Evolutionary conservation across 2,329 filamentous ascomycete species (phyloP), one percentile per base, ranked within the genome.

Genomic region (Diaporthe velutina): DNA sequence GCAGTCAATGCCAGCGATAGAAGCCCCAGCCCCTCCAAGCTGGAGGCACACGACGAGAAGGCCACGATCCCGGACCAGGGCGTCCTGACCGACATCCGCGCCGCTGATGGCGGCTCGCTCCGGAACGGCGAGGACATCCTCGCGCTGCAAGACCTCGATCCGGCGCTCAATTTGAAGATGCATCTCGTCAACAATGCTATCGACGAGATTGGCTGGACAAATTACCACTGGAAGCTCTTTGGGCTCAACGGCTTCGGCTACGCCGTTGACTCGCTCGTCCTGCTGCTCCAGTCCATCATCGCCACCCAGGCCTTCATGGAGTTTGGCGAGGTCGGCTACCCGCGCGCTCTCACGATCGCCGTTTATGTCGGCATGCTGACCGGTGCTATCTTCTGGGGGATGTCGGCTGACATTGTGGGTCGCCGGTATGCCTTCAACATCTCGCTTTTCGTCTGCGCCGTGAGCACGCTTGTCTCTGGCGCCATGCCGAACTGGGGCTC

Each of bases 381-480:
- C 0, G 89, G 91, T 2, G 91, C 91, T 22, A 80, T 93, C 35
- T 93, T 94, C 82, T 94, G 92, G 92, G 92, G 92, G 2, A 82
- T 93, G 40, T 87, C 87, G 4, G 92, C 91, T 30, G 93, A 94
- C 79, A 87, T 94, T 45, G 91, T 94, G 75, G 93, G 92, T 8
- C 87, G 93, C 57, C 89, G 90, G 76, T 90, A 90, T 77, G 92
- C 93, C 7, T 95, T 94, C 84, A 94, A 94, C 78, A 83, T 90
- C 30, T 91, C 90, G 2, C 85, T 94, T 15, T 87, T 94, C 78
- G 85, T 93, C 73, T 92, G 89, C 79, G 89, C 90, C 5, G 80
- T 90, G 15, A 67, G 60, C 66, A 88, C 88, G 40, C 90, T 94
- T 71, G 84, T 93, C 0, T 93, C 92, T 0, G 93, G 93, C 5